These are phyloP conservation scores for Amoebophrya sp. DNA, from an alignment of 169 alveolate genomes.

Conservation along the genomic window DNA sequence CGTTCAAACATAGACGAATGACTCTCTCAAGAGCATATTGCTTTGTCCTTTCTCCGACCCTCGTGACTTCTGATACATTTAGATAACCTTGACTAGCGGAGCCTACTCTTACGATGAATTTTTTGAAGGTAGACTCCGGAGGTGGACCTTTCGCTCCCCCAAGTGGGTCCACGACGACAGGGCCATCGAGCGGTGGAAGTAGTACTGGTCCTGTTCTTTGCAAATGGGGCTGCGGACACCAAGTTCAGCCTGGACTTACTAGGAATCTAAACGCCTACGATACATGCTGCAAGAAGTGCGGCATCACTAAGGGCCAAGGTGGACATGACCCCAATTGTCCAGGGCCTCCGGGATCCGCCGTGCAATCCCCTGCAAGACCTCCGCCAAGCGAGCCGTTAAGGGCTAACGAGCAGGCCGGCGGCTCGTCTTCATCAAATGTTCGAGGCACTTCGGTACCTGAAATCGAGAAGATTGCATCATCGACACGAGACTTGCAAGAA, in stretches of 20 bases:
- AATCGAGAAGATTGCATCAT: neutral
- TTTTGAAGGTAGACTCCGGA: too few relatives aligned
- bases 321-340: conserved; percentile 10
- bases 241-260: neutral
- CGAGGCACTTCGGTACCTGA: neutral
- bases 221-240: conserved; percentile 22
- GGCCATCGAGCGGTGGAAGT: too few relatives aligned
- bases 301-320: neutral
- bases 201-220: neutral
- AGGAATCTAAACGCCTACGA: neutral
- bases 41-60: too few relatives aligned
- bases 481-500: neutral
- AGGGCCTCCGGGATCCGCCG: neutral
- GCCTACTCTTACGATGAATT: too few relatives aligned
- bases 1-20: too few relatives aligned
- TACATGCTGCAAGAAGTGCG: conserved; percentile 19
- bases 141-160: too few relatives aligned
- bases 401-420: neutral
- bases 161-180: too few relatives aligned
- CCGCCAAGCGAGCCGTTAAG: neutral
- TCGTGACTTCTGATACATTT: too few relatives aligned
- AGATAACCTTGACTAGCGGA: too few relatives aligned
- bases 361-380: neutral
- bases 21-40: too few relatives aligned
- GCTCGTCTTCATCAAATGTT: too few relatives aligned